Percentiles rank a stretch among this genome's conserved stretches.
phyloP scores from a whole-genome alignment of 257 asterid genomes.

The Solanum chmielewskii region DNA sequence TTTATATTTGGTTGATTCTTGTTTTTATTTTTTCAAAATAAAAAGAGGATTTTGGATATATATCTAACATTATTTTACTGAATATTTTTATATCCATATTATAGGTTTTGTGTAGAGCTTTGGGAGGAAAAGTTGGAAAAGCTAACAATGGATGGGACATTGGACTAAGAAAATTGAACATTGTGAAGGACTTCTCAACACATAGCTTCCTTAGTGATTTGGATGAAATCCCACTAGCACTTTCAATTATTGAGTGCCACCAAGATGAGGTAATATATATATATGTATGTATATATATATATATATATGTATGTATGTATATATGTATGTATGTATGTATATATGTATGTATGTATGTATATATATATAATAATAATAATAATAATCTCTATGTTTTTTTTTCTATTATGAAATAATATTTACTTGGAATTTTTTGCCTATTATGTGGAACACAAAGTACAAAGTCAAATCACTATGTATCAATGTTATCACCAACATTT shows the following conservation, averaged over 20 bases:
- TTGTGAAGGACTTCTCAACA: conserved; percentile 29
- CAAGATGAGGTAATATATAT: conserved; percentile 57
- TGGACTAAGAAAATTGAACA: conserved; percentile 48
- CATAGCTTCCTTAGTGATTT: conserved; percentile 11
- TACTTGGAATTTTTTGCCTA: neutral
- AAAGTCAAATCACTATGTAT: neutral
- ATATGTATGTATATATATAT: too few species aligned
- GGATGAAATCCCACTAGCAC: conserved; percentile 33
- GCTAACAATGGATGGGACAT: conserved; percentile 64
- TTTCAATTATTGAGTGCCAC: conserved; percentile 59
- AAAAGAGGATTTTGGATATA: neutral
- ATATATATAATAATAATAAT: too few species aligned
- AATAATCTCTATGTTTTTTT: neutral
- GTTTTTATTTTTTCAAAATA: neutral
- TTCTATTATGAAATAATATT: neutral
- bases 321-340: too few species aligned
- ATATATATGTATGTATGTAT: too few species aligned
- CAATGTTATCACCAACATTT: neutral
- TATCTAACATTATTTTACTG: neutral
- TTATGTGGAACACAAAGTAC: neutral
- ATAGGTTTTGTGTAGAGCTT: conserved; percentile 54
- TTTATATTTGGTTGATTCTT: neutral
- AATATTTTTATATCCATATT: neutral
- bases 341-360: neutral
- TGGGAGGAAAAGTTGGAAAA: conserved; percentile 63